Conservation (phyloP, 1,284 basidiomycete species). For the Cystobasidiaceae sp. region DNA sequence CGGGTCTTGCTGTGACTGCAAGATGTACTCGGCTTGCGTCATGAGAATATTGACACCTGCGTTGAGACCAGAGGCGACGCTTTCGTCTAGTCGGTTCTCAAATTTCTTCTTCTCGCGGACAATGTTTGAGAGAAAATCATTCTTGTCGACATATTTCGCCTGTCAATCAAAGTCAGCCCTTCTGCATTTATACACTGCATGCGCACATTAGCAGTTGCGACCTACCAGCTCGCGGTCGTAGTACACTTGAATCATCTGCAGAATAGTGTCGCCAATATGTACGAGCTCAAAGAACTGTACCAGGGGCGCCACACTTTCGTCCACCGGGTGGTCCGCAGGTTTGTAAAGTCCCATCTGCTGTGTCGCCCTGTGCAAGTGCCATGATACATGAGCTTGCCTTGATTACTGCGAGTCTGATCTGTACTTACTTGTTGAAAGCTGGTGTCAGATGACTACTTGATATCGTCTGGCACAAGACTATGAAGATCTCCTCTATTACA, state of each 20-base stretch:
- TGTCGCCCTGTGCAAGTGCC: conserved; percentile 58
- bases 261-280: conserved; percentile 94
- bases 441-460: conserved; percentile 72
- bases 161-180: too few relatives aligned
- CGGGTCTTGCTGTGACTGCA: conserved; percentile 72
- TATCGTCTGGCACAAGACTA: conserved; percentile 71
- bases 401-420: conserved; percentile 33
- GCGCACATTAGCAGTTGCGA: too few relatives aligned
- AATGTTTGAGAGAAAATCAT: conserved; percentile 87
- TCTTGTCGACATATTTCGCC: conserved; percentile 79
- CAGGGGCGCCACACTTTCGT: conserved; percentile 76
- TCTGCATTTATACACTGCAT: too few relatives aligned
- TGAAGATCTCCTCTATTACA: conserved; percentile 80
- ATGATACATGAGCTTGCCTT: background rate
- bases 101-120: conserved; percentile 95
- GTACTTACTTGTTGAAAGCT: conserved; percentile 72
- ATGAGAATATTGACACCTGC: conserved; percentile 92
- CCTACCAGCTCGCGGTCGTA: conserved; percentile 88
- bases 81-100: conserved; percentile 84
- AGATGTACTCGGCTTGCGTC: conserved; percentile 95
- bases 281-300: conserved; percentile 97
- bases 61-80: conserved; percentile 85
- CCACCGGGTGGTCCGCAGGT: conserved; percentile 72
- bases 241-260: conserved; percentile 95
- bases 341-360: conserved; percentile 80